Evolutionary conservation across 371 early-diverging fungal genomes (phyloP).

Genomic region (Mortierella sp.): DNA sequence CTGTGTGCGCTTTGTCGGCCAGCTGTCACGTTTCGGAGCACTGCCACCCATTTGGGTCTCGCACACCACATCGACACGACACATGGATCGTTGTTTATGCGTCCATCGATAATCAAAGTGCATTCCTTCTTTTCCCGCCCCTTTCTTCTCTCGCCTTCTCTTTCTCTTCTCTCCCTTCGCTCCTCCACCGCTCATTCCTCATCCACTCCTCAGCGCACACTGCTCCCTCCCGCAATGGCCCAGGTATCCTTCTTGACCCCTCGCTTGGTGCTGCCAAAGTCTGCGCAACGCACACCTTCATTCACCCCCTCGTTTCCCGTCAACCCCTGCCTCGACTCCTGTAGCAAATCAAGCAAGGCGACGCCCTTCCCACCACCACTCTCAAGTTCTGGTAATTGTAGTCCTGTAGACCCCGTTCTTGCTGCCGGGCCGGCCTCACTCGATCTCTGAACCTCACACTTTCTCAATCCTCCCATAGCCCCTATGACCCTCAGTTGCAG

Average conservation of each 20-base stretch:
- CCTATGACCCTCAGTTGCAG: constrained; percentile 38
- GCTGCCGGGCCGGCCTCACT: too few species aligned
- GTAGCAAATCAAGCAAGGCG: constrained; percentile 46
- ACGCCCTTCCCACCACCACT: constrained; percentile 41
- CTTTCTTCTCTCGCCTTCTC: neutral
- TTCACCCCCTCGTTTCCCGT: neutral
- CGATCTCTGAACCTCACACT: too few species aligned
- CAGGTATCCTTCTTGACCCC: too few species aligned
- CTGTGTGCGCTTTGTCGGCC: too few species aligned
- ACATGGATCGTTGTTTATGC: too few species aligned
- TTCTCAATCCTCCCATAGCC: constrained; percentile 9
- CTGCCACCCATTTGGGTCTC: too few species aligned
- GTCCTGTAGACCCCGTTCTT: neutral
- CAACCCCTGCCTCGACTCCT: neutral
- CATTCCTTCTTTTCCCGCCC: neutral
- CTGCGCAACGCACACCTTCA: neutral
- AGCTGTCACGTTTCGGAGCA: too few species aligned
- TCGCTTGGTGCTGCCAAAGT: neutral
- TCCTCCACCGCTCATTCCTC: neutral
- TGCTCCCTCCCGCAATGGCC: neutral
- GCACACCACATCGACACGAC: too few species aligned
- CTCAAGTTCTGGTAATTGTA: constrained; percentile 55
- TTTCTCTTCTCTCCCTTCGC: neutral
- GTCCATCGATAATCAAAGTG: neutral
- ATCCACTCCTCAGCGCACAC: neutral